Evolutionary conservation across 192 early-diverging fungal genomes (phyloP), one percentile per base, ranked within the genome.

Genomic region (Entomortierella beljakovae): DNA sequence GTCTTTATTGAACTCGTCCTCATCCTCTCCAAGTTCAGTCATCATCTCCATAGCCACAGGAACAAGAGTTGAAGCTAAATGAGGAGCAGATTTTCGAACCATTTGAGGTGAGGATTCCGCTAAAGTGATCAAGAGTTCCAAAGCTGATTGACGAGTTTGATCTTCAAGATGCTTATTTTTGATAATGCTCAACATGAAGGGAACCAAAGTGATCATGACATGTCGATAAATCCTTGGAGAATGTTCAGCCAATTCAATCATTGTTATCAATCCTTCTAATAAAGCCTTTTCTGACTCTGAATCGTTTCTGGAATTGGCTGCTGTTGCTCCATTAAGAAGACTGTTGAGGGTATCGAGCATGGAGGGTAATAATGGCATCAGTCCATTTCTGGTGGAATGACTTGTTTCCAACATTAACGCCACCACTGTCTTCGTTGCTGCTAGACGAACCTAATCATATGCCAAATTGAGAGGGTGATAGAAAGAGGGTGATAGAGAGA

Each of bases 1-100:
- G 2, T 57, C 54, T 57, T 57, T 29, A 34, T 57, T 46, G 6
- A 79, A 82, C 68, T 90, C 87, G 35, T 82, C 85, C 64, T 90
- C 87, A 34, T 89, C 88, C 74, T 97, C 95, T 62, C 97, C 97
- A 42, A 99, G 80, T 56, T 94, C 89, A 33, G 91, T 90, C 92
- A 99, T 95, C 98, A 98, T 97, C 80, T 94, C 87, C 86, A 99
- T 77, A 51, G 93, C 85, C 37, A 97, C 87, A 0, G 98, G 98
- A 52, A 98, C 90, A 31, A 99, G 31, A 28, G 86, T 87, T 22
- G 76, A 49, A 56, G 86, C 86, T 82, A 97, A 98, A 65, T 90
- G 88, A n/a, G 91, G 82, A 1, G 66, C 59, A 53, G 90, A 70
- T 87, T 99, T 99, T 60, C 96, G 90, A 80, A 95, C 88, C 92